These are phyloP conservation scores for Edaphochlamys debaryana DNA, from an alignment of 139 green algal genomes.

Conservation along the genomic window DNA sequence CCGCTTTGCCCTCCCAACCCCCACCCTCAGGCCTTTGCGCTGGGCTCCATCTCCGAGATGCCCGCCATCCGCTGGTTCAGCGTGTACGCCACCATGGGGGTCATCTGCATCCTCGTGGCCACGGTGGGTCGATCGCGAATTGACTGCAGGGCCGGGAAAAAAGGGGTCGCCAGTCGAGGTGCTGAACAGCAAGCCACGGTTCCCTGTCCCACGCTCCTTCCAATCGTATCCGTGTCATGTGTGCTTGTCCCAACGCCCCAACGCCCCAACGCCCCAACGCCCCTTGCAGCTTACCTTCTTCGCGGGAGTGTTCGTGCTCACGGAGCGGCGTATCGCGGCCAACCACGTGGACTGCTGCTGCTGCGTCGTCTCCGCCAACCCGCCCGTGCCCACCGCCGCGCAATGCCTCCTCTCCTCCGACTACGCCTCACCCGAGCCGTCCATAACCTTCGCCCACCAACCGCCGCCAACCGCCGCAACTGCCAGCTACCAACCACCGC, in stretches of 20 bases:
- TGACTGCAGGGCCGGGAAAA: background rate
- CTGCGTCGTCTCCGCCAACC: constrained; percentile 30
- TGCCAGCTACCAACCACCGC: too few species aligned
- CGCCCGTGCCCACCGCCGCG: constrained; percentile 5
- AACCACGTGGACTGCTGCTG: constrained; percentile 50
- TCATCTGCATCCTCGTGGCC: constrained; percentile 10
- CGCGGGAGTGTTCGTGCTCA: constrained; percentile 45
- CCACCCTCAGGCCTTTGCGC: constrained; percentile 57
- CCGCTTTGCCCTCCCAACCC: too few species aligned
- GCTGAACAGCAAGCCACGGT: too few species aligned
- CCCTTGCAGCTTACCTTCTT: constrained; percentile 46
- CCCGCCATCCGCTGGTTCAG: constrained; percentile 44
- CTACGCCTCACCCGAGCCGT: too few species aligned
- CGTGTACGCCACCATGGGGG: constrained; percentile 17
- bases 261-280: too few species aligned
- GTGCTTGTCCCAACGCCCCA: too few species aligned
- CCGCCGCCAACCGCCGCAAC: too few species aligned
- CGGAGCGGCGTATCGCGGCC: constrained; percentile 51
- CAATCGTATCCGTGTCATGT: too few species aligned
- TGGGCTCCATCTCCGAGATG: constrained; percentile 46
- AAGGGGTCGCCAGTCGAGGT: too few species aligned
- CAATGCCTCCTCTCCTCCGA: too few species aligned
- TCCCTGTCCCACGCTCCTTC: too few species aligned
- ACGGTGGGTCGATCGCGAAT: background rate
- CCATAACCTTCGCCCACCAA: too few species aligned